A percentile compares a stretch with the other conserved stretches of the same genome.
Conservation (phyloP, 306 rosid species). For the Acacia acuminata region DNA sequence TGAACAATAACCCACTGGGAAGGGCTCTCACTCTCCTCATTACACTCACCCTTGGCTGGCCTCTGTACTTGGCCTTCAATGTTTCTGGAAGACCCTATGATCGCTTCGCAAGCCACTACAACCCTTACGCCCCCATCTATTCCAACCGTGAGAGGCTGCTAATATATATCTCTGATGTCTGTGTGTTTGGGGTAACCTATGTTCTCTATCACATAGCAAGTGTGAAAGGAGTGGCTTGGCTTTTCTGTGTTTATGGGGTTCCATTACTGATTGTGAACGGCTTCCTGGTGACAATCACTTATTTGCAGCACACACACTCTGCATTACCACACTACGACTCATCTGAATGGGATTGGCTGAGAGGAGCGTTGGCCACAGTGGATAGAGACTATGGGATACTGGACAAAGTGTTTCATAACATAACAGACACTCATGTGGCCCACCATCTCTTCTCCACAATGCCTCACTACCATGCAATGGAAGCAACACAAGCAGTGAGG, state of each 20-base stretch:
- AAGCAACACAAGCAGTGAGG: conserved; percentile 69
- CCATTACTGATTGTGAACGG: conserved; percentile 65
- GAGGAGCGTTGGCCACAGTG: conserved; percentile 69
- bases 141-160: conserved; percentile 47
- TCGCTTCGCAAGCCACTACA: conserved; percentile 59
- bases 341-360: conserved; percentile 83
- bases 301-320: conserved; percentile 76
- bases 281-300: conserved; percentile 64
- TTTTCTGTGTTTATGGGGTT: conserved; percentile 47
- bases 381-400: conserved; percentile 75
- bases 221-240: conserved; percentile 51
- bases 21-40: conserved; percentile 39
- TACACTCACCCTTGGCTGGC: conserved; percentile 74
- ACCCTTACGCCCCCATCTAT: conserved; percentile 71
- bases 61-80: conserved; percentile 67
- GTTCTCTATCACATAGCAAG: conserved; percentile 40
- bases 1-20: conserved; percentile 65
- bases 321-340: conserved; percentile 73
- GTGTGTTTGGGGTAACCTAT: conserved; percentile 34
- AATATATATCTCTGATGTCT: conserved; percentile 50
- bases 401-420: conserved; percentile 69
- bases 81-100: conserved; percentile 57
- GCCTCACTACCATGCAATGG: conserved; percentile 82
- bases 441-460: conserved; percentile 79
- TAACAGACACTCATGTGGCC: conserved; percentile 69